Conservation (phyloP, 495 filamentous ascomycete species). For the Xylona heveae region DNA sequence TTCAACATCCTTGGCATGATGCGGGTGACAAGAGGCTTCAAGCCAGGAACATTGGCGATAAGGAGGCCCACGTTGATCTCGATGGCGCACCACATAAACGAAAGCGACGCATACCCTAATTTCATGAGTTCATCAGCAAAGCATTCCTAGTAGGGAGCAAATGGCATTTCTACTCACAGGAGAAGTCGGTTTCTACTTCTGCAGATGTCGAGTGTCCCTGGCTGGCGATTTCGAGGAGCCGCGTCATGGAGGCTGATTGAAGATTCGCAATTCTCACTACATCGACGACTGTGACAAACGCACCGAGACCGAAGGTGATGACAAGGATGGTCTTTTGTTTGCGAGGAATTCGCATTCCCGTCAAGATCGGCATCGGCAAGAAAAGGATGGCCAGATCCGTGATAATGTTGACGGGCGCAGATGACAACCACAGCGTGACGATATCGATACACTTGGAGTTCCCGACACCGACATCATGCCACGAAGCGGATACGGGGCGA, state of each 20-base stretch:
- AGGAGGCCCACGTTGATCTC: slow-evolving; percentile 16
- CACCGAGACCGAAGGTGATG: slow-evolving; percentile 58
- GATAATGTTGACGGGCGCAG: slow-evolving; percentile 63
- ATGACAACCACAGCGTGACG: slow-evolving; percentile 63
- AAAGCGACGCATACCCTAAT: slow-evolving; percentile 52
- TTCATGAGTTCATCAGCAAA: slow-evolving; percentile 1
- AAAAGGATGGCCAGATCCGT: slow-evolving; percentile 70
- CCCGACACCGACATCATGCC: slow-evolving; percentile 21
- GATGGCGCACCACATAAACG: slow-evolving; percentile 40
- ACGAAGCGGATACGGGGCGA: slow-evolving; percentile 43
- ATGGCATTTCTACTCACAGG: slow-evolving; percentile 22
- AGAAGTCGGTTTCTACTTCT: slow-evolving; percentile 24
- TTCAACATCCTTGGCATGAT: too few relatives aligned
- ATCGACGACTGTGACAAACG: slow-evolving; percentile 74
- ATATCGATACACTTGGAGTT: slow-evolving; percentile 44
- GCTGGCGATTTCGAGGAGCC: slow-evolving; percentile 10
- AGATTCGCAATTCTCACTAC: slow-evolving; percentile 80
- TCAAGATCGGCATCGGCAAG: slow-evolving; percentile 74
- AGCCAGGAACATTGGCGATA: slow-evolving; percentile 11
- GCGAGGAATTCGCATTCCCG: slow-evolving; percentile 57
- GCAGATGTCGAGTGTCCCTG: slow-evolving; percentile 4
- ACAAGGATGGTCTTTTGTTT: slow-evolving; percentile 73
- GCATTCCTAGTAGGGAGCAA: not conserved
- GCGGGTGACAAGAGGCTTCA: too few relatives aligned
- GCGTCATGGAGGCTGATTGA: slow-evolving; percentile 39